A percentile compares a stretch with the other conserved stretches of the same genome.
Evolutionary conservation across 768 basidiomycete species (phyloP).

Genomic region (Auricularia sp.): DNA sequence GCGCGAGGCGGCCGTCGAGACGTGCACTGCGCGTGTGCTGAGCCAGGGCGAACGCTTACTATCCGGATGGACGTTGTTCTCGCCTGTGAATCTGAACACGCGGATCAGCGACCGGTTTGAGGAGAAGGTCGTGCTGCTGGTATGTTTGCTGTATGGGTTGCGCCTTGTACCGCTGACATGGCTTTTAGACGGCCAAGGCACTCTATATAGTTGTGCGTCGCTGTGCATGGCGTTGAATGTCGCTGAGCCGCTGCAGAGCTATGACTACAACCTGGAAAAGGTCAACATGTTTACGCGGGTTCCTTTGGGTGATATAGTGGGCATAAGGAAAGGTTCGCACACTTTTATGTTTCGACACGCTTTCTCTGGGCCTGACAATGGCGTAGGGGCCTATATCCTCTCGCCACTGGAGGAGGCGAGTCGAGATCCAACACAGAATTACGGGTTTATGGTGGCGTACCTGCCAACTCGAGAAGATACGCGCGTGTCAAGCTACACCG

Average conservation of each 20-base stretch:
- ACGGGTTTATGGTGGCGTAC: constrained; percentile 82
- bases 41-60: constrained; percentile 66
- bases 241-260: constrained; percentile 46
- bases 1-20: constrained; percentile 86
- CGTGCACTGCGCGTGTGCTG: constrained; percentile 67
- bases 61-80: constrained; percentile 87
- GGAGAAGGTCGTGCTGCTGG: constrained; percentile 87
- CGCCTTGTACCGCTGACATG: background rate
- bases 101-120: constrained; percentile 76
- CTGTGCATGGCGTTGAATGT: background rate
- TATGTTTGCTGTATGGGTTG: constrained; percentile 29
- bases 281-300: constrained; percentile 85
- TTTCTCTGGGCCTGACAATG: background rate
- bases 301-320: constrained; percentile 69
- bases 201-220: constrained; percentile 68
- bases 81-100: constrained; percentile 66
- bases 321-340: constrained; percentile 63
- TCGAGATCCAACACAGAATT: constrained; percentile 79
- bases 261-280: constrained; percentile 88
- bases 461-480: constrained; percentile 60
- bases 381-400: constrained; percentile 83
- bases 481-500: constrained; percentile 74
- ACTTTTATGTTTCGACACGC: background rate
- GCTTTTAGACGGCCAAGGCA: constrained; percentile 33
- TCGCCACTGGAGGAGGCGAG: constrained; percentile 90